A percentile compares a stretch with the other conserved stretches of the same genome.
Conservation (phyloP, 2,329 filamentous ascomycete species). For the Fusarium avenaceum region DNA sequence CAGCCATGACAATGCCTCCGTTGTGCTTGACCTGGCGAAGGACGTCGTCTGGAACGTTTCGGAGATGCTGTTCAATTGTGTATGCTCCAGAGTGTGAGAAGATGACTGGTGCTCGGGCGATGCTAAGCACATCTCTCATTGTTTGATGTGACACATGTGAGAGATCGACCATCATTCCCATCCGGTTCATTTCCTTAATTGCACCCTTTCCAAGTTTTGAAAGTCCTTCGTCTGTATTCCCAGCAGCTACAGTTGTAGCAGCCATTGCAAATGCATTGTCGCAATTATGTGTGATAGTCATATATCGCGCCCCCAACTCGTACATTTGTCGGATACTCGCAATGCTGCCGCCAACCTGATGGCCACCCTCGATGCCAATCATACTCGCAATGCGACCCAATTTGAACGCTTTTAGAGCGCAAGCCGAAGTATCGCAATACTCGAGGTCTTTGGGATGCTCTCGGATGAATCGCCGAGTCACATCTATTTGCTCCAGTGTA, state of each 20-base stretch:
- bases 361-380: conserved; percentile 56
- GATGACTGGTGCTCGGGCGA: conserved; percentile 50
- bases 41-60: conserved; percentile 59
- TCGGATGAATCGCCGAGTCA: conserved; percentile 50
- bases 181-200: conserved; percentile 55
- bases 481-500: conserved; percentile 53
- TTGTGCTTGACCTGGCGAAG: conserved; percentile 54
- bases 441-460: conserved; percentile 44
- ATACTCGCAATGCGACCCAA: conserved; percentile 53
- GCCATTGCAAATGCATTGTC: conserved; percentile 52
- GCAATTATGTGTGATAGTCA: conserved; percentile 55
- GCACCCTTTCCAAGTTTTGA: conserved; percentile 47
- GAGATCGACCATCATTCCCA: conserved; percentile 55
- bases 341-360: conserved; percentile 54
- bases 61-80: conserved; percentile 48
- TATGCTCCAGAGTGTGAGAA: conserved; percentile 52
- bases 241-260: conserved; percentile 49
- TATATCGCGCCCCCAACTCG: conserved; percentile 55
- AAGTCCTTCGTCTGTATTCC: conserved; percentile 44
- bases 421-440: conserved; percentile 48
- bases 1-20: conserved; percentile 57
- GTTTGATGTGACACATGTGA: conserved; percentile 52
- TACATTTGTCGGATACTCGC: conserved; percentile 54
- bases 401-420: conserved; percentile 50
- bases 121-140: conserved; percentile 49